These are phyloP conservation scores for Eucalyptus lansdowneana DNA, from an alignment of 345 rosid species.

Conservation along the genomic window DNA sequence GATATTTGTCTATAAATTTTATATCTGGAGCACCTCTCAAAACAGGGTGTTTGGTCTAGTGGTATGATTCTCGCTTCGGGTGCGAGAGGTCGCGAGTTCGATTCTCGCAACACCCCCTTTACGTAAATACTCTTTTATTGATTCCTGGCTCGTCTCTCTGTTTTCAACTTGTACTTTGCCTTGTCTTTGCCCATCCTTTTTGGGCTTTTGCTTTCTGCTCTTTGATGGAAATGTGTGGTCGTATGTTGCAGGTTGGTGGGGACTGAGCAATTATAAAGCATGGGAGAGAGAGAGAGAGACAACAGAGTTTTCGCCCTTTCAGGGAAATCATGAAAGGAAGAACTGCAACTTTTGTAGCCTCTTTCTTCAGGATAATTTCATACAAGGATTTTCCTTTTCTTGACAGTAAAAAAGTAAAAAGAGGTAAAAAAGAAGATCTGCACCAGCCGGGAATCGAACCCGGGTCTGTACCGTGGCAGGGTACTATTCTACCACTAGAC, in stretches of 20 bases:
- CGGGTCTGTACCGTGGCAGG: conserved; percentile 71
- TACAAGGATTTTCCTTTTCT: neutral
- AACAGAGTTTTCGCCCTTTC: neutral
- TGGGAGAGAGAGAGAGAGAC: neutral
- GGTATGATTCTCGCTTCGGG: conserved; percentile 99
- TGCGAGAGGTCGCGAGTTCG: conserved; percentile 97
- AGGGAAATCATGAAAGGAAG: neutral
- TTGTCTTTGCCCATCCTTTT: neutral
- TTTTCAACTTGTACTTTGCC: neutral
- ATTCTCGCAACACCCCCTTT: conserved; percentile 62
- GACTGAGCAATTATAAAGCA: neutral
- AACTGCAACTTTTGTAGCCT: neutral
- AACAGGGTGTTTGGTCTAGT: conserved; percentile 79
- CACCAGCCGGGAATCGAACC: conserved; percentile 65
- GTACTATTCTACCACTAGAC: conserved; percentile 85
- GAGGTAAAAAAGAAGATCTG: neutral
- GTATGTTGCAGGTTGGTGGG: neutral
- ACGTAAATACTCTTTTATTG: too few relatives aligned
- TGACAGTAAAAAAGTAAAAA: neutral
- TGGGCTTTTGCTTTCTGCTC: neutral
- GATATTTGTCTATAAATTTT: too few relatives aligned
- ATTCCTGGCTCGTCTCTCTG: neutral
- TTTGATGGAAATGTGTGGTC: neutral
- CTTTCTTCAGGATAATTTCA: neutral
- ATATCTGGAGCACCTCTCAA: too few relatives aligned